Base-by-base conservation (phyloP, 1,139 yeast genomes). In the Geotrichum carabidarum region DNA sequence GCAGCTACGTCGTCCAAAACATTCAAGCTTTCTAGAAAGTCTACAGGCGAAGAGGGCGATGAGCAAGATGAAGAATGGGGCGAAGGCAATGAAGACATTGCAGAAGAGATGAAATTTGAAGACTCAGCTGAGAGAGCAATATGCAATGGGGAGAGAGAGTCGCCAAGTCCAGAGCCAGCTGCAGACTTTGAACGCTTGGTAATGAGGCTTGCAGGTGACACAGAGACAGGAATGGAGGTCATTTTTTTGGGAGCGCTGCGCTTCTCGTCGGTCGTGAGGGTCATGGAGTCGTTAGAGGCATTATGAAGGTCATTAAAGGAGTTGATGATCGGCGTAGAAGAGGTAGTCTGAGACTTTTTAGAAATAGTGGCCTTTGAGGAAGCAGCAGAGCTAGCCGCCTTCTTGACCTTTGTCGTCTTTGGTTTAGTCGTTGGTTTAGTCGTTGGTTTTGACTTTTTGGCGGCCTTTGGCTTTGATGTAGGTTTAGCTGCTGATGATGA, bases 171-270 rank as follows among this genome's bases (percentile, higher is more conserved):
- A 18, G 51, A 48, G 15, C 48, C 48, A 43, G 48, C 52, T 43
- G 52, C 12, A 34, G 51, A 41, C 48, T 51, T 51, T 18, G 55
- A 41, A 7, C 48, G 47, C 37, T 51, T 51, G 34, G 55, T 48
- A 18, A 52, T 36, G 31, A 52, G 40, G 37, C 55, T 52, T 2
- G 51, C 51, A 9, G 55, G 55, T 12, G 55, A 52, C 9, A 52
- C 48, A 2, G 55, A 47, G 17, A 43, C 44, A 15, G 55, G 55
- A 7, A 52, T 48, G 15, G 43, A 18, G 31, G 42, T 41, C 2
- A 48, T 17, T 11, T 44, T 32, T 14, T 44, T 34, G 12, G 48
- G 2, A 44, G 40, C 30, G 12, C 14, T 44, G 40, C 30, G 30
- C 12, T 44, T 32, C 40, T n/a, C 8, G 12, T 40, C 17, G 44